Evolutionary conservation across 768 basidiomycete species (phyloP), one percentile per base, ranked within the genome.

Genomic region (Auricularia auricula-judae): DNA sequence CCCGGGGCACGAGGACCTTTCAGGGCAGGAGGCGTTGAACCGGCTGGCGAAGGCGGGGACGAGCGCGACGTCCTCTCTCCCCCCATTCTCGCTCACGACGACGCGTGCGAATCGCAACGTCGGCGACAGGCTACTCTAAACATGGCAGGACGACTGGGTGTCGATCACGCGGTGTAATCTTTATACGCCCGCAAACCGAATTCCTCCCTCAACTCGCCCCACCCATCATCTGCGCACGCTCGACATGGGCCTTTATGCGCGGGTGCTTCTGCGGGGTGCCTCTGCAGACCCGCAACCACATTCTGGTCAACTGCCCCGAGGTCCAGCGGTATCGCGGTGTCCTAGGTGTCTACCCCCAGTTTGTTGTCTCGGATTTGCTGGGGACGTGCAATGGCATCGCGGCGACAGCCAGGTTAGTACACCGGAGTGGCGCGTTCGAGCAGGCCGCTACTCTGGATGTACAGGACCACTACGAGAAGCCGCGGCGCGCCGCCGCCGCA

Each of bases 181-280:
- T 11, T 44, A 44, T 18, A 44, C 43, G 43, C 43, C 43, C 43
- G 43, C 43, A 10, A 44, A 44, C 43, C 43, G 43, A 10, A 44
- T 44, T 11, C 11, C 43, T 44, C 43, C 43, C 11, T 44, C 43
- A 11, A 44, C 43, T 44, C 43, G 43, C 43, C 43, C 43, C 43
- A 44, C 43, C 43, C 43, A 10, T 11, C 43, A 44, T 44, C 43
- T 44, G 43, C 11, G 10, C 29, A 29, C 10, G 11, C 43, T 44
- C 43, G 43, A 44, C 43, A 44, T 11, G 43, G 43, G 43, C 43
- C 43, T 44, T 18, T 18, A 44, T 44, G 43, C 60, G 71, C 5
- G 43, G 72, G 1, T 75, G 74, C 67, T 68, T 66, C 10, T 75
- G 73, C 61, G 69, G 71, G 1, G 64, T 69, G 64, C 3, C 34